Base-by-base conservation (phyloP, 345 rosid genomes). In the Pistacia integerrima region DNA sequence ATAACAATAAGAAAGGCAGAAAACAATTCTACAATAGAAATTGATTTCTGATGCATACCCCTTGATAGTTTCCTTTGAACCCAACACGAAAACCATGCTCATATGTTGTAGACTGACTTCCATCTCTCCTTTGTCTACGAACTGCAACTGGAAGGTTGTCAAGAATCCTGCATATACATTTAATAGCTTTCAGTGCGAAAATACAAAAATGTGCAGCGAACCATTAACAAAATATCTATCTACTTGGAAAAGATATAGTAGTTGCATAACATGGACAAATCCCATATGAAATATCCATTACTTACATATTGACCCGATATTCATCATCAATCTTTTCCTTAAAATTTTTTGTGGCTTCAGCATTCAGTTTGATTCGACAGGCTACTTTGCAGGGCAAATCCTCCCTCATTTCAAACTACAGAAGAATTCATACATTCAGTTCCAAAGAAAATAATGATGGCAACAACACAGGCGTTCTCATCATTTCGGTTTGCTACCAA, bases 141-240 rank as follows among this genome's bases (percentile, higher is more conserved):
- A 95, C 98, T 81, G 99, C 99, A 77, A 95, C 97, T 6, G 99
- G 99, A 84, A 95, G 99, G 83, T 95, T 95, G 86, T 93, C 99
- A 14, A 95, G 87, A 82, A 95, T 95, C 97, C 99, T 95, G 86
- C 77, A 84, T 12, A 82, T 64, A 67, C 81, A 80, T 54, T 67
- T 63, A 30, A 44, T 38, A 69, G 56, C 49, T 67, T 61, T 77
- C 38, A 82, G 49, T 41, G 65, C 16, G 59, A 22, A 49, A 7
- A 7, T 44, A 35, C 71, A 3, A 51, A 38, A n/a, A 2, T 30
- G 6, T 18, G 10, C 5, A 44, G 51, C 11, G 61, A 60, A 8
- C 9, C 17, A 64, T 3, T n/a, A 54, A 41, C 46, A 41, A 41
- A 41, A 41, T 41, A 41, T 41, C 1, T 14, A 8, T 20, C 30